Evolutionary conservation across 2,329 filamentous ascomycete species (phyloP).

Genomic region (Venturia aucupariae): DNA sequence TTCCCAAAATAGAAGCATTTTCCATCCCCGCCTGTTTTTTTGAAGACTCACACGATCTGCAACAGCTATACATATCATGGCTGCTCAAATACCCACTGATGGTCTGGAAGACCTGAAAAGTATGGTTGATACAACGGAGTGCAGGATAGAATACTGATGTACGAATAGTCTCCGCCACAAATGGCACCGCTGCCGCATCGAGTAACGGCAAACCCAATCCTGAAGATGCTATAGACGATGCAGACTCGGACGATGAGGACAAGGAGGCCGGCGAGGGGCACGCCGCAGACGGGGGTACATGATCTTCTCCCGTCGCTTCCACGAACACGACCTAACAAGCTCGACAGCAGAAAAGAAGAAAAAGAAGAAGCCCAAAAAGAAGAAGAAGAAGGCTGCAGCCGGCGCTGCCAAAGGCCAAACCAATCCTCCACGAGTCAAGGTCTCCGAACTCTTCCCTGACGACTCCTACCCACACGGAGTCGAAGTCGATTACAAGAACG

Average conservation of each 20-base stretch:
- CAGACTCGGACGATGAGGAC: constrained; percentile 46
- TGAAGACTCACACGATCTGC: background rate
- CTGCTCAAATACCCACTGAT: constrained; percentile 23
- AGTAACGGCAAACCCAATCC: constrained; percentile 17
- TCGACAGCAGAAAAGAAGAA: constrained; percentile 57
- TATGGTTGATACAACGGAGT: constrained; percentile 18
- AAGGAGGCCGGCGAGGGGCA: constrained; percentile 42
- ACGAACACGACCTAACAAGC: background rate
- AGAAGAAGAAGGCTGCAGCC: constrained; percentile 48
- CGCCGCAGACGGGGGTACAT: constrained; percentile 24
- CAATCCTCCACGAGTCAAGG: constrained; percentile 63
- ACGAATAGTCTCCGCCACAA: constrained; percentile 28
- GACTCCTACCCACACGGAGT: constrained; percentile 67
- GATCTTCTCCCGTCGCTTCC: constrained; percentile 13
- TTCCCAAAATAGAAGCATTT: background rate
- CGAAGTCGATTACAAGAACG: constrained; percentile 66
- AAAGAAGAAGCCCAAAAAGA: constrained; percentile 69
- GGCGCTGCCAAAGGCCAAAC: constrained; percentile 57
- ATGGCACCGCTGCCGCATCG: constrained; percentile 19
- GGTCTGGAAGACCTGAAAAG: constrained; percentile 30
- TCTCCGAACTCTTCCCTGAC: constrained; percentile 66
- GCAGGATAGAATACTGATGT: background rate
- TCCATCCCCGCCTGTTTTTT: background rate
- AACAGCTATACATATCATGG: background rate
- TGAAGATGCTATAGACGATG: constrained; percentile 40